phyloP scores from a whole-genome alignment of 148 eudicot species.

The Silene conica region DNA sequence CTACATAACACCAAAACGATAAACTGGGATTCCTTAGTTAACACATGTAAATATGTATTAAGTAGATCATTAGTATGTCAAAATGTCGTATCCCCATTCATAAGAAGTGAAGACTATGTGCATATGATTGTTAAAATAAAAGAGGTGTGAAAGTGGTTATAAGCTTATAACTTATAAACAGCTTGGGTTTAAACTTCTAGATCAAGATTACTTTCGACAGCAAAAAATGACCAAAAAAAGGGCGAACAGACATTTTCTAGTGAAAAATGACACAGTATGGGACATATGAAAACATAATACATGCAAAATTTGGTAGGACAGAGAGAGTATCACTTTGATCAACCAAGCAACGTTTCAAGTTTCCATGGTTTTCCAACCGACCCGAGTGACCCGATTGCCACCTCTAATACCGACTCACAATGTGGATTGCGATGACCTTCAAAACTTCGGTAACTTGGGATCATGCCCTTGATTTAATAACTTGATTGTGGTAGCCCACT shows the following conservation, averaged over 20 bases:
- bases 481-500: neutral
- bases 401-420: neutral
- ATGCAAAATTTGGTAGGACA: neutral
- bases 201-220: neutral
- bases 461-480: neutral
- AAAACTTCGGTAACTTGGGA: neutral
- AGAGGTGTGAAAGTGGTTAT: neutral
- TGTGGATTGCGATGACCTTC: neutral
- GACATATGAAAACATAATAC: neutral
- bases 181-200: neutral
- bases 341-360: neutral
- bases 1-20: constrained; percentile 38
- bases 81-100: neutral
- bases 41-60: neutral
- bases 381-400: too few species aligned
- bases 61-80: neutral
- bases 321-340: neutral
- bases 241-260: neutral
- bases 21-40: neutral
- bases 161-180: neutral
- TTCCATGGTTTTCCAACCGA: too few species aligned
- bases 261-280: neutral
- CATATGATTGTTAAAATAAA: neutral
- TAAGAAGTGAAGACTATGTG: neutral
- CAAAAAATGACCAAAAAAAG: too few species aligned